Evolutionary conservation across 495 filamentous ascomycete genomes (phyloP).

Genomic region (Penicillium longicatenatum): DNA sequence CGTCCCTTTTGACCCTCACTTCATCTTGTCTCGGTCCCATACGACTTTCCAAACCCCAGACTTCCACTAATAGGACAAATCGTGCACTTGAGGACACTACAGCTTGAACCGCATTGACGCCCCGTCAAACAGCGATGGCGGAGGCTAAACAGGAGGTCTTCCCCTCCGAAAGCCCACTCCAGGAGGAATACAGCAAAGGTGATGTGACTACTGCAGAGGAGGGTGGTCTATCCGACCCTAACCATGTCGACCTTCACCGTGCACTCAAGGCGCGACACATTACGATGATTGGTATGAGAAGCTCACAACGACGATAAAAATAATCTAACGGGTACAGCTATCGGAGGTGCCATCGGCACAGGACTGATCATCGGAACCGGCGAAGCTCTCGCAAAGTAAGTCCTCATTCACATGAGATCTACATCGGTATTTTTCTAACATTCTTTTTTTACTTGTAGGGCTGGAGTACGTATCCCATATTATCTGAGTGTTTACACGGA

Average conservation of each 20-base stretch:
- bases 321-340: conserved; percentile 48
- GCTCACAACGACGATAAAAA: neutral
- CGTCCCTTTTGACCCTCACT: neutral
- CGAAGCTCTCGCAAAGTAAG: conserved; percentile 59
- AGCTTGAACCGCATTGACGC: neutral
- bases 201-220: conserved; percentile 31
- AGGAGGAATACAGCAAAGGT: conserved; percentile 18
- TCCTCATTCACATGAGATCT: neutral
- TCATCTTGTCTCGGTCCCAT: neutral
- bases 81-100: too few species aligned
- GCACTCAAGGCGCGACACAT: conserved; percentile 76
- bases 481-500: neutral
- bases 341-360: conserved; percentile 86
- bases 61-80: too few species aligned
- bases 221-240: conserved; percentile 25
- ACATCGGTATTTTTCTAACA: conserved; percentile 6
- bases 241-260: conserved; percentile 57
- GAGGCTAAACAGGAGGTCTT: conserved; percentile 19
- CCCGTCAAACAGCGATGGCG: conserved; percentile 7
- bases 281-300: conserved; percentile 68
- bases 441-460: conserved; percentile 23
- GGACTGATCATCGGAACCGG: conserved; percentile 69
- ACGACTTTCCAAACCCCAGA: neutral
- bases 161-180: conserved; percentile 6
- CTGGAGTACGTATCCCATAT: conserved; percentile 36